These are phyloP conservation scores for Xylaria intraflava DNA, from an alignment of 495 filamentous ascomycete species.

Conservation along the genomic window DNA sequence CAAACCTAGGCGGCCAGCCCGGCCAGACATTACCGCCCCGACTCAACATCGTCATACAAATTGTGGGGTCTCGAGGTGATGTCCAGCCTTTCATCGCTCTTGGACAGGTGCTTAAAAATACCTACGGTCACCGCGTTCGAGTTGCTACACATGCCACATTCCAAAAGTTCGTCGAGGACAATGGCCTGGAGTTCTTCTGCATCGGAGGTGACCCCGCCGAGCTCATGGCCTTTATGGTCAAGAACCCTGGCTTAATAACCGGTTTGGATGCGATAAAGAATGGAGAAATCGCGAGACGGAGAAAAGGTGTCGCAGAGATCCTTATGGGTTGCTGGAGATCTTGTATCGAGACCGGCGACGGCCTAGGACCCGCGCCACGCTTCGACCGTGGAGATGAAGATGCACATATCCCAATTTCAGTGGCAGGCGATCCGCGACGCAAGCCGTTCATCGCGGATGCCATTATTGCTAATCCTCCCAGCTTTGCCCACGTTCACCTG, in stretches of 20 bases:
- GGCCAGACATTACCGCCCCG: slow-evolving; percentile 50
- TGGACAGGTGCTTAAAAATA: slow-evolving; percentile 54
- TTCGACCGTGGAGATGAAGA: slow-evolving; percentile 17
- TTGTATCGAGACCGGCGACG: slow-evolving; percentile 53
- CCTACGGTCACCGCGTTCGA: slow-evolving; percentile 66
- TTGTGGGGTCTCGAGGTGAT: slow-evolving; percentile 73
- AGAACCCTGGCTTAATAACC: slow-evolving; percentile 74
- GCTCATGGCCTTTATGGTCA: slow-evolving; percentile 84
- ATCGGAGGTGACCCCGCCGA: slow-evolving; percentile 74
- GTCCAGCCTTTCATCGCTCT: slow-evolving; percentile 70
- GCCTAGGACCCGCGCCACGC: slow-evolving; percentile 35
- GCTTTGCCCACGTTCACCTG: slow-evolving; percentile 74
- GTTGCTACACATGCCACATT: slow-evolving; percentile 72
- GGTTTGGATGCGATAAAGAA: slow-evolving; percentile 57
- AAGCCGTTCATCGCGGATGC: slow-evolving; percentile 70
- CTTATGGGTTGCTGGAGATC: slow-evolving; percentile 75
- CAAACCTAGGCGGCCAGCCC: slow-evolving; percentile 51
- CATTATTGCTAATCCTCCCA: slow-evolving; percentile 80
- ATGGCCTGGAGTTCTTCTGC: slow-evolving; percentile 69
- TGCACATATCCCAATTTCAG: slow-evolving; percentile 4
- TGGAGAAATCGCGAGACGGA: slow-evolving; percentile 61
- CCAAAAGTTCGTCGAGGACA: slow-evolving; percentile 58
- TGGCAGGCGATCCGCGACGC: slow-evolving; percentile 12
- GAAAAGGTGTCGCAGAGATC: slow-evolving; percentile 61
- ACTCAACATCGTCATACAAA: slow-evolving; percentile 73